Conservation (phyloP, 2,329 filamentous ascomycete genomes). For the Pseudocercospora fijiensis region DNA sequence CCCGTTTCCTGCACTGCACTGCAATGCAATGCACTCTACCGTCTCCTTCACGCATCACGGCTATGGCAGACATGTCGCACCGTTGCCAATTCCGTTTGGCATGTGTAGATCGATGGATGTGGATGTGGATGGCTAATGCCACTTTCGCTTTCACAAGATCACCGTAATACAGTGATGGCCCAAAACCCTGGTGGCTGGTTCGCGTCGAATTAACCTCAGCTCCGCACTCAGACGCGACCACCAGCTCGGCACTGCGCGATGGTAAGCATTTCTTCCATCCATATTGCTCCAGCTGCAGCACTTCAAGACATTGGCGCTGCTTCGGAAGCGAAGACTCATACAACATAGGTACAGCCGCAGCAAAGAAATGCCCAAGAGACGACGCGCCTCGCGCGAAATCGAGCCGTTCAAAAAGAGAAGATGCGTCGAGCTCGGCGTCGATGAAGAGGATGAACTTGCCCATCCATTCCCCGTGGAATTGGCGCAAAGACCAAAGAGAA, state of each 20-base stretch:
- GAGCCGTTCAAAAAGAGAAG: background rate
- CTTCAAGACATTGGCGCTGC: background rate
- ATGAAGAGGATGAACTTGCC: background rate
- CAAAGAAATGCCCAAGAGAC: background rate
- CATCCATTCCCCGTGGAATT: background rate
- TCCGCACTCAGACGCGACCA: background rate
- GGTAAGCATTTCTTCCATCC: background rate
- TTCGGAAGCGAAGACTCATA: background rate
- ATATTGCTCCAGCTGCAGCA: background rate
- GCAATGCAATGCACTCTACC: too few species aligned
- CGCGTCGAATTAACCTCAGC: constrained; percentile 2
- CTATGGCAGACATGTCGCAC: background rate
- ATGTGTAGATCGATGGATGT: background rate
- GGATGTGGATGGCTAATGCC: background rate
- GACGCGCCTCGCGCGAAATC: background rate
- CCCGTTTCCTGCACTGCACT: background rate
- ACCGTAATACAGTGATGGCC: background rate
- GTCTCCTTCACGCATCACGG: background rate
- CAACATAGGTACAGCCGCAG: background rate
- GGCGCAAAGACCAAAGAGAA: background rate
- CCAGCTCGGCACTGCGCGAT: background rate
- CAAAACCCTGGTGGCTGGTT: constrained; percentile 6
- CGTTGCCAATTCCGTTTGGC: background rate
- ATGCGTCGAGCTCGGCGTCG: background rate
- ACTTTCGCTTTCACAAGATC: too few species aligned